phyloP scores from a whole-genome alignment of 192 early-diverging fungal species.

The Spizellomyces sp. region DNA sequence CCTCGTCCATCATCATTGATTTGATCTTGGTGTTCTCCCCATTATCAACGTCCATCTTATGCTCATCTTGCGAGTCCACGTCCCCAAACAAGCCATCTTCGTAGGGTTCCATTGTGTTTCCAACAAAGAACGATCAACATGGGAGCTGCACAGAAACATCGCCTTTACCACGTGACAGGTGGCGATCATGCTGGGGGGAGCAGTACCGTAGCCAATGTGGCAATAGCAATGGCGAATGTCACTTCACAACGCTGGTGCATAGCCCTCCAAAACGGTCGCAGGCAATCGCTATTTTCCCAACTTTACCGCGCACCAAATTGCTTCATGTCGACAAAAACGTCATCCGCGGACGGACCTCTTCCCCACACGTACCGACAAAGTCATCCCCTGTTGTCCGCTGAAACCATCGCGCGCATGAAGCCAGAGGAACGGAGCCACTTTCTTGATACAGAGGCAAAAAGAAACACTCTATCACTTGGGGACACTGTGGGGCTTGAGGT shows the following conservation, averaged over 20 bases:
- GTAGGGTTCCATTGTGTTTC: neutral
- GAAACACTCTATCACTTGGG: neutral
- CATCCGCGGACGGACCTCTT: too few species aligned
- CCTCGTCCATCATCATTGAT: conserved; percentile 19
- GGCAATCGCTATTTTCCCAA: too few species aligned
- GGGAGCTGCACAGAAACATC: too few species aligned
- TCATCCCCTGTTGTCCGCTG: conserved; percentile 3
- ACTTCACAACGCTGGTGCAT: too few species aligned
- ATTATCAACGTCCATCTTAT: neutral
- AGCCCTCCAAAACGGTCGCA: too few species aligned
- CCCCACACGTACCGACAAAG: neutral
- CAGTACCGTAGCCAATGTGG: too few species aligned
- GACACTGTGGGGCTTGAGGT: neutral
- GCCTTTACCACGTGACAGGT: too few species aligned
- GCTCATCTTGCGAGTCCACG: neutral
- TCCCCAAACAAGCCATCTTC: neutral
- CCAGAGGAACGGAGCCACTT: neutral
- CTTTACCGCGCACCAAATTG: too few species aligned
- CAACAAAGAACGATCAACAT: too few species aligned
- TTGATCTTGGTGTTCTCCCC: neutral
- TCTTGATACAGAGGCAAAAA: neutral
- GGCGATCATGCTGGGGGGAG: too few species aligned
- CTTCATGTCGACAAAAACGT: too few species aligned
- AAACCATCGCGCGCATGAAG: neutral
- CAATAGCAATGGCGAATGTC: too few species aligned